Conservation (phyloP, 257 asterid species). For the Solanum microdontum region DNA sequence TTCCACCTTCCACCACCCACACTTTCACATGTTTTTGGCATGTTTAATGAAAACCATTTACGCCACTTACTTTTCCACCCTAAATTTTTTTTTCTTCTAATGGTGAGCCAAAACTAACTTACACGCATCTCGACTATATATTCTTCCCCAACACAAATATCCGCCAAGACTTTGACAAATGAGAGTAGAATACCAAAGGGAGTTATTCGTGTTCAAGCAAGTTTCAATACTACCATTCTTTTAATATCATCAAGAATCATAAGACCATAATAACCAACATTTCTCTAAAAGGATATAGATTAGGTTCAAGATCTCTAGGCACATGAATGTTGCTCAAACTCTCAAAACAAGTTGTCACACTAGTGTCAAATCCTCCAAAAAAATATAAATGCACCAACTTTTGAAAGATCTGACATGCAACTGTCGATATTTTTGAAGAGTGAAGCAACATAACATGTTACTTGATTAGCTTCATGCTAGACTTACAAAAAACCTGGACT, state of each 20-base stretch:
- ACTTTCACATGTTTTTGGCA: background rate
- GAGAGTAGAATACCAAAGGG: background rate
- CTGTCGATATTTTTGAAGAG: background rate
- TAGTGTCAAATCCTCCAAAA: background rate
- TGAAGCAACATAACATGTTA: background rate
- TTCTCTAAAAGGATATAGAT: background rate
- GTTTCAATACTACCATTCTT: background rate
- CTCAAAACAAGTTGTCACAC: background rate
- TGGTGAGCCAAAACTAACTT: background rate
- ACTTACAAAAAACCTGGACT: background rate
- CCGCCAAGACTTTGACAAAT: background rate
- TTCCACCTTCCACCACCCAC: background rate
- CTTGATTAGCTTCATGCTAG: constrained; percentile 15
- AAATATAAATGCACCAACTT: background rate
- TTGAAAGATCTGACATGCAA: background rate
- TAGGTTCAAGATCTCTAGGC: background rate
- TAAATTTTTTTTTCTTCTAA: background rate
- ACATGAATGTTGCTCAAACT: background rate
- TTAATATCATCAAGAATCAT: background rate
- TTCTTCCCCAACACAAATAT: background rate
- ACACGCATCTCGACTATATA: background rate
- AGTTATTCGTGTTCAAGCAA: background rate
- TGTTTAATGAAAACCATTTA: background rate
- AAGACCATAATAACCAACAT: background rate
- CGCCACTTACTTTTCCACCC: background rate